Base-by-base conservation (phyloP, 306 rosid species). In the Nissolia schottii region DNA sequence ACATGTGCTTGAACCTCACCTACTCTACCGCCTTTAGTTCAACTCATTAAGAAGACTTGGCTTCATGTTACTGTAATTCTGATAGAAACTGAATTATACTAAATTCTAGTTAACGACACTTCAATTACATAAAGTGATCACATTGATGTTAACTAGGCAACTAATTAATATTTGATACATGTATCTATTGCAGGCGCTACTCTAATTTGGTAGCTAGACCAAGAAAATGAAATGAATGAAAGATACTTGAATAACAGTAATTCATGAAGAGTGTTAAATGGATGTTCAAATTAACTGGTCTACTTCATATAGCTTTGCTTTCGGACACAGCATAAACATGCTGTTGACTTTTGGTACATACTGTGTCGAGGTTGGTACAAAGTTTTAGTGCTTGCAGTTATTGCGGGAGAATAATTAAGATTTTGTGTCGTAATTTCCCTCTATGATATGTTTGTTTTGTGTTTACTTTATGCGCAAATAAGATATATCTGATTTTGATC, bases 331-430 rank as follows among this genome's bases (percentile, higher is more conserved):
- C 77, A 59, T 43, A 72, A 71, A 67, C 43, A 67, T 45, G n/a
- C 62, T 74, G 63, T 68, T 80, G 80, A 63, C 77, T 71, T 78
- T 53, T 14, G 51, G 51, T 15, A 43, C 51, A 20, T 24, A 20
- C 43, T 66, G 25, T 45, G 77, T 72, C 69, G 5, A 20, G 22
- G n/a, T n/a, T n/a, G n/a, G n/a, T n/a, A n/a, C n/a, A n/a, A n/a
- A n/a, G n/a, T n/a, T n/a, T n/a, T n/a, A n/a, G n/a, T n/a, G n/a
- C n/a, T n/a, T n/a, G n/a, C n/a, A n/a, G n/a, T n/a, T n/a, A n/a
- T n/a, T n/a, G n/a, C n/a, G n/a, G n/a, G n/a, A n/a, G n/a, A n/a
- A n/a, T n/a, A n/a, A n/a, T n/a, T n/a, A n/a, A n/a, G n/a, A n/a
- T n/a, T n/a, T n/a, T n/a, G n/a, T n/a, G n/a, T n/a, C n/a, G n/a